phyloP scores from a whole-genome alignment of 192 early-diverging fungal genomes.

The Coemansia pectinata region DNA sequence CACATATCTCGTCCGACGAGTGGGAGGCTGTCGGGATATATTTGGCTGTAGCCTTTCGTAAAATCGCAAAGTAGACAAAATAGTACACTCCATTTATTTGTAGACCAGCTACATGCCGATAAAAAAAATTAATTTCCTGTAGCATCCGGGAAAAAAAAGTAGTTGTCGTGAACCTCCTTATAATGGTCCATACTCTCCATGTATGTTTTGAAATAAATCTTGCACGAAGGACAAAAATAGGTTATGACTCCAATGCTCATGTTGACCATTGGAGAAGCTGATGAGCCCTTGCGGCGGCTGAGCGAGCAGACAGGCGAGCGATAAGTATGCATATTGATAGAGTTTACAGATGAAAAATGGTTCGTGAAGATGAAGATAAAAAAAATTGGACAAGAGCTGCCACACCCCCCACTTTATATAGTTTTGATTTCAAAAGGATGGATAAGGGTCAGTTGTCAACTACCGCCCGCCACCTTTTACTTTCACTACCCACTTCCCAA shows the following conservation, averaged over 20 bases:
- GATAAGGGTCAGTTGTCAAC: too few relatives aligned
- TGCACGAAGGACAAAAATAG: conserved; percentile 13
- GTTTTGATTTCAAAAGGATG: too few relatives aligned
- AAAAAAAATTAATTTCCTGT: too few relatives aligned
- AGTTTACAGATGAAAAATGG: conserved; percentile 8
- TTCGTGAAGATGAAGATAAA: conserved; percentile 4
- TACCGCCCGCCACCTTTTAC: too few relatives aligned
- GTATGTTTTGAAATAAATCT: conserved; percentile 11
- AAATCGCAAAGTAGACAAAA: not conserved
- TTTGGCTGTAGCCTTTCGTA: conserved; percentile 33
- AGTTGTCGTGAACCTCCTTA: too few relatives aligned
- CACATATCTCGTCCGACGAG: conserved; percentile 73
- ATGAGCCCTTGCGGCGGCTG: not conserved
- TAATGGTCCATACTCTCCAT: conserved; percentile 49
- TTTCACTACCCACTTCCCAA: too few relatives aligned
- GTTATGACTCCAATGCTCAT: conserved; percentile 2
- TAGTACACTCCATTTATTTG: not conserved
- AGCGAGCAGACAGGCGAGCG: not conserved
- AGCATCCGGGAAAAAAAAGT: too few relatives aligned
- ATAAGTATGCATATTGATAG: not conserved
- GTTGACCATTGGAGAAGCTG: not conserved
- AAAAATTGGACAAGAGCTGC: not conserved
- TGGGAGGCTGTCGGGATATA: conserved; percentile 87
- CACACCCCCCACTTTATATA: not conserved
- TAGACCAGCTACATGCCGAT: not conserved